Conservation (phyloP, 495 filamentous ascomycete genomes). For the Zalerion maritima region DNA sequence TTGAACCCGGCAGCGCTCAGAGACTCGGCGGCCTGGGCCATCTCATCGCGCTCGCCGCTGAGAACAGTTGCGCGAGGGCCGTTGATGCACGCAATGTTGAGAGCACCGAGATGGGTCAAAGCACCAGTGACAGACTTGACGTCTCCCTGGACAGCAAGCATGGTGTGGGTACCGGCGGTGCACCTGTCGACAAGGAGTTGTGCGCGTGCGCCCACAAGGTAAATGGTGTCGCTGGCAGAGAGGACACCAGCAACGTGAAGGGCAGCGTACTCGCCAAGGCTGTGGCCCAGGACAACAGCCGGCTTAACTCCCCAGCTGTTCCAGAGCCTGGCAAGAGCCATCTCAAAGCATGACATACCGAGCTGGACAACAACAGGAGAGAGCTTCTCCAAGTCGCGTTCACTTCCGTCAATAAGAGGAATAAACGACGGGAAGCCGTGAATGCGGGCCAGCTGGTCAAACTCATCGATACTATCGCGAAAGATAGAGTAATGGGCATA, state of each 20-base stretch:
- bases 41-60: slow-evolving; percentile 34
- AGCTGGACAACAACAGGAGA: slow-evolving; percentile 68
- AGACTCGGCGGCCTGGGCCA: slow-evolving; percentile 42
- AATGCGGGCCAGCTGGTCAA: slow-evolving; percentile 49
- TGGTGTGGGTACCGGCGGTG: slow-evolving; percentile 53
- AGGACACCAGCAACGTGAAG: slow-evolving; percentile 68
- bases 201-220: slow-evolving; percentile 65
- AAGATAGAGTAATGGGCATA: slow-evolving; percentile 53
- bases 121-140: slow-evolving; percentile 24
- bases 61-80: slow-evolving; percentile 46
- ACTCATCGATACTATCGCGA: slow-evolving; percentile 51
- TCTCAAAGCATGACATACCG: slow-evolving; percentile 64
- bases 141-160: slow-evolving; percentile 43
- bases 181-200: slow-evolving; percentile 60
- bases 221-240: slow-evolving; percentile 64
- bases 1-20: slow-evolving; percentile 47
- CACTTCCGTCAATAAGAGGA: slow-evolving; percentile 49
- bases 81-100: slow-evolving; percentile 48
- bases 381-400: slow-evolving; percentile 39
- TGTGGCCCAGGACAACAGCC: slow-evolving; percentile 70
- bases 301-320: slow-evolving; percentile 62
- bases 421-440: slow-evolving; percentile 60
- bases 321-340: slow-evolving; percentile 76
- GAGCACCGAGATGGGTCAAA: slow-evolving; percentile 22
- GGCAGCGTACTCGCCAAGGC: slow-evolving; percentile 77